phyloP scores from a whole-genome alignment of 441 rosid species.

The Mallotus repandus region DNA sequence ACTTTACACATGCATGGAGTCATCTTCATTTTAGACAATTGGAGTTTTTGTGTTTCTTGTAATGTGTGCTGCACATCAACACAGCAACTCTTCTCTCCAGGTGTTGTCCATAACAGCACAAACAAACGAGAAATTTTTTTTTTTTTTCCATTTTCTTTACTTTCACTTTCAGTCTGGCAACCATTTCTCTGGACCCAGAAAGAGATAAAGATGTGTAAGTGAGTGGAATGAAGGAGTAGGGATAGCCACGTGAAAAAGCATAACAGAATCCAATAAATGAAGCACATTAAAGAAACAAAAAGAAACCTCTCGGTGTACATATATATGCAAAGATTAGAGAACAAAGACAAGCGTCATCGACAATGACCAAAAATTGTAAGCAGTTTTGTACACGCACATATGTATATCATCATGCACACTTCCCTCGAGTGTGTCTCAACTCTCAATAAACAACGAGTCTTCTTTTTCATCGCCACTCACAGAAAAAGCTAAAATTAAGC shows the following conservation, averaged over 20 bases:
- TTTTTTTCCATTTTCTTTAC: background rate
- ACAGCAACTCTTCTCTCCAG: background rate
- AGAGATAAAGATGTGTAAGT: background rate
- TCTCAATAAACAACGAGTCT: no score
- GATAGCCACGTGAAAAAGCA: background rate
- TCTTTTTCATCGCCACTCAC: background rate
- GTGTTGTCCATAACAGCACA: background rate
- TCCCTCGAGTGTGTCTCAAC: no score
- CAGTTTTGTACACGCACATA: no score
- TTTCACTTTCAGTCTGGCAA: background rate
- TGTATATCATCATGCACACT: no score
- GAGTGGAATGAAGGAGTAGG: background rate
- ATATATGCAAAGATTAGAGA: background rate
- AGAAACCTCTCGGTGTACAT: no score
- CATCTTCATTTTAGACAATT: conserved; percentile 1
- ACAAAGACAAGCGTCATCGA: conserved; percentile 13
- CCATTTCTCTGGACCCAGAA: background rate
- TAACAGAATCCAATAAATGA: background rate
- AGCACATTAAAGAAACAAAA: background rate
- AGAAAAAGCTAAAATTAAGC: no score
- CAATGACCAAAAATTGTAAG: no score
- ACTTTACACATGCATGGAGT: background rate
- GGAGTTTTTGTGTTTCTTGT: conserved; percentile 31
- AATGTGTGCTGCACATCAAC: conserved; percentile 21
- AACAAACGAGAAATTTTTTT: no score